Evolutionary conservation across 2,329 filamentous ascomycete genomes (phyloP).

Genomic region (Penicillium sp.): DNA sequence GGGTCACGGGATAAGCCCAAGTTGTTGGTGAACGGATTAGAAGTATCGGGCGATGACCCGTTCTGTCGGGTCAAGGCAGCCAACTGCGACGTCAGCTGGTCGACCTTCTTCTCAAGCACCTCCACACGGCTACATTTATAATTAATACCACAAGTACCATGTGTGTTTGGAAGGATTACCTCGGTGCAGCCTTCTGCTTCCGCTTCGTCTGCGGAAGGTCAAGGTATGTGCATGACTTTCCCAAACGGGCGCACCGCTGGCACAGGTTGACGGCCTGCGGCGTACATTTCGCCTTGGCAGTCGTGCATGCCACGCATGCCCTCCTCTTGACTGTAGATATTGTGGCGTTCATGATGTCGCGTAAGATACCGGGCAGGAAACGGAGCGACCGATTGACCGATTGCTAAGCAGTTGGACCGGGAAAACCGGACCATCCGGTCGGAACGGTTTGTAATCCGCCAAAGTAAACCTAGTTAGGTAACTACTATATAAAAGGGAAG

Average conservation of each 20-base stretch:
- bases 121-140: background rate
- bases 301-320: background rate
- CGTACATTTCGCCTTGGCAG: background rate
- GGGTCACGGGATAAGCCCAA: background rate
- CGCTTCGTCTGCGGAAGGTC: background rate
- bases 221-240: background rate
- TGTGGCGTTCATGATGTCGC: background rate
- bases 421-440: background rate
- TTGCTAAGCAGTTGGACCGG: background rate
- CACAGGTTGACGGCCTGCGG: background rate
- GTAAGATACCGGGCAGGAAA: background rate
- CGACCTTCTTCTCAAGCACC: background rate
- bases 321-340: background rate
- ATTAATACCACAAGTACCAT: background rate
- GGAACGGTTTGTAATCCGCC: background rate
- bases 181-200: background rate
- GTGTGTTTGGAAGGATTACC: background rate
- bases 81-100: background rate
- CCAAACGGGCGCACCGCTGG: background rate
- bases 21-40: background rate
- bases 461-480: background rate
- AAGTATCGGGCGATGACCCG: background rate
- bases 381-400: background rate
- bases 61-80: background rate
- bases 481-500: background rate